Conservation (phyloP, 495 filamentous ascomycete genomes). For the Penicillium longicatenatum region DNA sequence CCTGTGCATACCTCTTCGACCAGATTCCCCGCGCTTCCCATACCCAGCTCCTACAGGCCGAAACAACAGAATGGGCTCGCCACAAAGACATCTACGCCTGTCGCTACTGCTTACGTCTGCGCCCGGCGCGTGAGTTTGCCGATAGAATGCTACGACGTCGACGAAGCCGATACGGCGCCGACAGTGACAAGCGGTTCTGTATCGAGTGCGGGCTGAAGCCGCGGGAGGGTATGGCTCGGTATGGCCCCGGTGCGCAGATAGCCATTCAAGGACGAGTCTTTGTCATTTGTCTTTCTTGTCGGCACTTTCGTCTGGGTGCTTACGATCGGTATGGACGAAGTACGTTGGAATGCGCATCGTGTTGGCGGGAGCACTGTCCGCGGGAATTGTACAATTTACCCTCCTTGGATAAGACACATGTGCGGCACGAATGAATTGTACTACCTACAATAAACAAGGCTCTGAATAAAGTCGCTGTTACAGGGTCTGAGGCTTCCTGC, state of each 20-base stretch:
- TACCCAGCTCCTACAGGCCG: slow-evolving; percentile 29
- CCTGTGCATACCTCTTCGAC: slow-evolving; percentile 33
- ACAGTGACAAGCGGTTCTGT: slow-evolving; percentile 37
- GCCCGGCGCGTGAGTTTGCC: slow-evolving; percentile 28
- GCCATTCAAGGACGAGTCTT: slow-evolving; percentile 20
- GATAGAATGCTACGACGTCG: slow-evolving; percentile 35
- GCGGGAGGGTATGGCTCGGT: slow-evolving; percentile 29
- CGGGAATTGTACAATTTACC: not conserved
- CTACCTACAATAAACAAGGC: not conserved
- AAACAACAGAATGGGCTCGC: slow-evolving; percentile 29
- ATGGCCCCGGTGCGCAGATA: slow-evolving; percentile 35
- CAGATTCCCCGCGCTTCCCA: slow-evolving; percentile 30
- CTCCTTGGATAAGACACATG: not conserved
- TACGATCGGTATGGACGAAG: slow-evolving; percentile 16
- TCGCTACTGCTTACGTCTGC: slow-evolving; percentile 40
- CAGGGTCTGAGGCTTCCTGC: too few relatives aligned
- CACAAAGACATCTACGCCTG: slow-evolving; percentile 34
- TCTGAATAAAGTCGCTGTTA: not conserved
- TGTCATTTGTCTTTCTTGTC: slow-evolving; percentile 36
- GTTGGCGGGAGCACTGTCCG: slow-evolving; percentile 8
- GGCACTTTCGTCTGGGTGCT: slow-evolving; percentile 22
- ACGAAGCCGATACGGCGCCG: slow-evolving; percentile 22
- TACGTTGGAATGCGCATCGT: slow-evolving; percentile 15
- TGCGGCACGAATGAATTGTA: not conserved
- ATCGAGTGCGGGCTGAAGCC: slow-evolving; percentile 39